Conservation (phyloP, 1,284 basidiomycete species). For the Trichosporon sp. region DNA sequence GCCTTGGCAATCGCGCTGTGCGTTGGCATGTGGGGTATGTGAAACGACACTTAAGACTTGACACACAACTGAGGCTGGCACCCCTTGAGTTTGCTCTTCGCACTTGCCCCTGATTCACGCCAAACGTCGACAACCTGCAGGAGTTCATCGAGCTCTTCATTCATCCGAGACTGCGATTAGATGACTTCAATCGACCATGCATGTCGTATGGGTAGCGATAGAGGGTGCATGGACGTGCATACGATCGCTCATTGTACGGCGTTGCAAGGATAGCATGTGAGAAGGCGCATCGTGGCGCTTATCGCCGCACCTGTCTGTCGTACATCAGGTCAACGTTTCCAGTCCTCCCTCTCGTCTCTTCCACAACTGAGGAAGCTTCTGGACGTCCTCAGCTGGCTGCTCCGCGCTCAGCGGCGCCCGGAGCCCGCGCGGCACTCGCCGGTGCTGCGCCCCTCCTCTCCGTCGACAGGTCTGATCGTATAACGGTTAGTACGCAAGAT, state of each 20-base stretch:
- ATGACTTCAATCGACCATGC: neutral
- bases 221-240: no score
- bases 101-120: neutral
- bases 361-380: no score
- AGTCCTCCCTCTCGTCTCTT: neutral
- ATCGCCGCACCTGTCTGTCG: no score
- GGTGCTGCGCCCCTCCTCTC: neutral
- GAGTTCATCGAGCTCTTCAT: neutral
- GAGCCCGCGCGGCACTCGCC: neutral
- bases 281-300: no score
- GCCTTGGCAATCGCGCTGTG: neutral
- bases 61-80: neutral
- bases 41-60: neutral
- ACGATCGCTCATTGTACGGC: no score
- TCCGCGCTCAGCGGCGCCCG: neutral
- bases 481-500: conserved; percentile 12
- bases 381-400: neutral
- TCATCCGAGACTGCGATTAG: neutral
- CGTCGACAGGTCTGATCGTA: conserved; percentile 10
- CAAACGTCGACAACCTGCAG: neutral
- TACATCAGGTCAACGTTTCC: no score
- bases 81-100: neutral
- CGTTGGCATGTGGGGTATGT: neutral
- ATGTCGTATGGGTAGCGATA: neutral
- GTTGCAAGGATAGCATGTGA: no score